Percentiles rank a stretch among this genome's conserved stretches.
phyloP scores from a whole-genome alignment of 345 rosid species.

The Eucalyptus globulus region DNA sequence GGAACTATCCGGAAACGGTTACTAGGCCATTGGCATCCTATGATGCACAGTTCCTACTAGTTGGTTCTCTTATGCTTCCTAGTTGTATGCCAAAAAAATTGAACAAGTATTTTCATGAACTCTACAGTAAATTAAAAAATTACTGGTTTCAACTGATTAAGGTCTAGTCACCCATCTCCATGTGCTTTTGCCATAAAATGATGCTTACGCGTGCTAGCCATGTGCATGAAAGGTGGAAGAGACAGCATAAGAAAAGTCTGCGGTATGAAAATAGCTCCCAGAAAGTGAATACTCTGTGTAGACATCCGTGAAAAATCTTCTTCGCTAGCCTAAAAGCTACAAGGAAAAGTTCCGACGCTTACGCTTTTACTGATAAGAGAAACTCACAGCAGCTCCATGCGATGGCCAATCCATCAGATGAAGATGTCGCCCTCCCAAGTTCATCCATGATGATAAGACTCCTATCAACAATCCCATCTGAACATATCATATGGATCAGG shows the following conservation, averaged over 20 bases:
- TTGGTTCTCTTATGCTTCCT: background rate
- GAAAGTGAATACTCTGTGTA: background rate
- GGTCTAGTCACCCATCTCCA: background rate
- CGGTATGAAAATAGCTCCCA: background rate
- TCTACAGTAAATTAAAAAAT: background rate
- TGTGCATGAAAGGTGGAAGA: background rate
- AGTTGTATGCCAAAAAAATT: background rate
- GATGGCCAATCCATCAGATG: conserved; percentile 88
- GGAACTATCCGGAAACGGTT: background rate
- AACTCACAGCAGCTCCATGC: conserved; percentile 98
- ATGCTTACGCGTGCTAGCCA: background rate
- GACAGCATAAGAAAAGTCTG: background rate
- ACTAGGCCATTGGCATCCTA: background rate
- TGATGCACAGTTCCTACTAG: background rate
- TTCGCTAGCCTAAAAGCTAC: background rate
- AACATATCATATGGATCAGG: background rate
- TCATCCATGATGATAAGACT: conserved; percentile 91
- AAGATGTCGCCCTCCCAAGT: conserved; percentile 98
- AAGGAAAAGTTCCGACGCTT: conserved; percentile 5
- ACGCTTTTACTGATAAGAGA: conserved; percentile 74
- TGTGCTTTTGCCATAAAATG: background rate
- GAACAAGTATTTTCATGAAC: background rate
- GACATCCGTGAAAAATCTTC: background rate
- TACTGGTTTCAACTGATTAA: background rate
- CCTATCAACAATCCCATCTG: conserved; percentile 14